A percentile compares a stretch with the other conserved stretches of the same genome.
These are phyloP conservation scores for Crassisporium funariophilum DNA, from an alignment of 768 basidiomycete genomes.

Conservation along the genomic window DNA sequence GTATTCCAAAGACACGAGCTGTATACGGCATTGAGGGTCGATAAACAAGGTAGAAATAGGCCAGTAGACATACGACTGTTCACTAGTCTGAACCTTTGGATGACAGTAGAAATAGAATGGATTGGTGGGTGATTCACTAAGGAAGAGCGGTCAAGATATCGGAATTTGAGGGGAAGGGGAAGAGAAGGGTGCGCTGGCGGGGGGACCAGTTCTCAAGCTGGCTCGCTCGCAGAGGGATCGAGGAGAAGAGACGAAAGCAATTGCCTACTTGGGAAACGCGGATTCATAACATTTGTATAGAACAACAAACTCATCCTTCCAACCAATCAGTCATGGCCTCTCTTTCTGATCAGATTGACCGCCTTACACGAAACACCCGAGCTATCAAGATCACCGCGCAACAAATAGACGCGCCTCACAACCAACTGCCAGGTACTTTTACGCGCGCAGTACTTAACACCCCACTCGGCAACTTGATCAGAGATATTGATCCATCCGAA, in stretches of 20 bases:
- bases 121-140: too few relatives aligned
- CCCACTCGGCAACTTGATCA: constrained; percentile 73
- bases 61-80: too few relatives aligned
- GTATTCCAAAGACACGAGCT: constrained; percentile 1
- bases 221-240: constrained; percentile 4
- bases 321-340: constrained; percentile 44
- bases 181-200: constrained; percentile 9
- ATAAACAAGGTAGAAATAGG: too few relatives aligned
- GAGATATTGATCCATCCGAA: constrained; percentile 78
- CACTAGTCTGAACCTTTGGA: too few relatives aligned
- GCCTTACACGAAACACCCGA: constrained; percentile 53
- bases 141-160: constrained; percentile 1
- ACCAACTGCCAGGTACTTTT: constrained; percentile 43
- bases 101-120: too few relatives aligned
- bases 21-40: constrained; percentile 2
- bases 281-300: constrained; percentile 9
- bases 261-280: constrained; percentile 20
- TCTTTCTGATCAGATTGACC: constrained; percentile 70
- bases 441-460: constrained; percentile 65
- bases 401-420: constrained; percentile 27
- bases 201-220: constrained; percentile 3
- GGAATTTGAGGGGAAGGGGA: constrained; percentile 6
- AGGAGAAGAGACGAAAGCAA: constrained; percentile 11
- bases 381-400: constrained; percentile 50
- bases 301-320: constrained; percentile 16